Evolutionary conservation across 306 rosid species (phyloP).

Genomic region (Hippophae tibetana): DNA sequence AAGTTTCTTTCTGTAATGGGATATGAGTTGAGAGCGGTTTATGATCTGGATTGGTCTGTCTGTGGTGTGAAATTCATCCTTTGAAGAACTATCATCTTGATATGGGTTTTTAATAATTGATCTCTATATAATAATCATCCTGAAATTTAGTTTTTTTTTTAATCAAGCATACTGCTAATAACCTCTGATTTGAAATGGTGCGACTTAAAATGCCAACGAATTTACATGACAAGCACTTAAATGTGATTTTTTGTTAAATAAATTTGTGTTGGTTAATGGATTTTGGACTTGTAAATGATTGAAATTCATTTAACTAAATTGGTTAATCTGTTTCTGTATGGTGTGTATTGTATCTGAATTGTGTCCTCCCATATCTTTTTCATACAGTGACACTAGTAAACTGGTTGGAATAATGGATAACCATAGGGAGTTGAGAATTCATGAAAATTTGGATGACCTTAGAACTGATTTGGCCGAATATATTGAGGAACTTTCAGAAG

Average conservation of each 20-base stretch:
- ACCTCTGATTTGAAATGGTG: too few relatives aligned
- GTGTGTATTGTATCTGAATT: too few relatives aligned
- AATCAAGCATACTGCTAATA: too few relatives aligned
- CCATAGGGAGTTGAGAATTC: constrained; percentile 57
- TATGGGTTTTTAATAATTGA: constrained; percentile 23
- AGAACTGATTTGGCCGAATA: constrained; percentile 79
- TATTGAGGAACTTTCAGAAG: constrained; percentile 77
- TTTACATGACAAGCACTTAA: too few relatives aligned
- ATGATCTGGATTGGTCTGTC: constrained; percentile 41
- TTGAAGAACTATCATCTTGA: constrained; percentile 8
- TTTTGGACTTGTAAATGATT: too few relatives aligned
- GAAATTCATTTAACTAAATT: too few relatives aligned
- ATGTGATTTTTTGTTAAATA: too few relatives aligned
- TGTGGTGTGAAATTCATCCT: constrained; percentile 16
- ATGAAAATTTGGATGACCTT: constrained; percentile 86
- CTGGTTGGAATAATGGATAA: constrained; percentile 43
- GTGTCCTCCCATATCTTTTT: neutral
- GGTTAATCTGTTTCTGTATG: too few relatives aligned
- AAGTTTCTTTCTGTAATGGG: constrained; percentile 2
- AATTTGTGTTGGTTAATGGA: too few relatives aligned
- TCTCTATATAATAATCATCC: constrained; percentile 25
- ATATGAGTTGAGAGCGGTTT: constrained; percentile 27
- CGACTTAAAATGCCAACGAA: too few relatives aligned
- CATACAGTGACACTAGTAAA: constrained; percentile 16
- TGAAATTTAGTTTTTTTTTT: too few relatives aligned